Conservation (phyloP, 441 rosid species). For the Biscutella laevigata region DNA sequence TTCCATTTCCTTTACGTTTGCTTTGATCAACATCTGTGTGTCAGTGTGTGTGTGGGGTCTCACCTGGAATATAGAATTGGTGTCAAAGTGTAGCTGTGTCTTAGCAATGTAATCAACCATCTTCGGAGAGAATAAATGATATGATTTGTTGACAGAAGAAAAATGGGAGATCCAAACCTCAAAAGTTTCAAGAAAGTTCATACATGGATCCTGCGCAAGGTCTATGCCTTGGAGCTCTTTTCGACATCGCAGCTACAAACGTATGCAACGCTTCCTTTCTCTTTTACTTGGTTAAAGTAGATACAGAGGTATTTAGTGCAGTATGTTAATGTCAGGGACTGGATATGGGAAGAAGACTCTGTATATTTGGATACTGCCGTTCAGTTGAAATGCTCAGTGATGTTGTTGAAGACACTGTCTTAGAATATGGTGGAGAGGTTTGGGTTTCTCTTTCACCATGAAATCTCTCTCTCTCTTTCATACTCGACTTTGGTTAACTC, state of each 20-base stretch:
- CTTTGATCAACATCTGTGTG: neutral
- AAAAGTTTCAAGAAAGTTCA: slow-evolving; percentile 59
- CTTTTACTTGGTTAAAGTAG: neutral
- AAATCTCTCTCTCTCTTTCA: neutral
- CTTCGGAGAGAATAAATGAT: too few species aligned
- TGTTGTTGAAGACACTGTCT: slow-evolving; percentile 79
- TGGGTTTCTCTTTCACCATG: neutral
- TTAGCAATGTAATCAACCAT: too few species aligned
- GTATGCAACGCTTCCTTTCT: slow-evolving; percentile 28
- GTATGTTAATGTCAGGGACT: slow-evolving; percentile 48
- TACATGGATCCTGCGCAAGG: slow-evolving; percentile 85
- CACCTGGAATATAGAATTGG: neutral
- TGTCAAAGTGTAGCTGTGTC: neutral
- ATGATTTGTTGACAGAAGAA: slow-evolving; percentile 38
- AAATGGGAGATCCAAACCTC: slow-evolving; percentile 40
- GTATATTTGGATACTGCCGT: slow-evolving; percentile 87
- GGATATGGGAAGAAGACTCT: slow-evolving; percentile 79
- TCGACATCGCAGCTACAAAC: slow-evolving; percentile 85
- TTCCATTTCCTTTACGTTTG: neutral
- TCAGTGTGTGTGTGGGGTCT: too few species aligned
- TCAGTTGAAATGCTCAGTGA: slow-evolving; percentile 92
- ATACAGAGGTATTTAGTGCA: neutral
- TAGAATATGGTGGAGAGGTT: slow-evolving; percentile 92
- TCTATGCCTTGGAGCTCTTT: slow-evolving; percentile 80
- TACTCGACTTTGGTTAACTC: too few species aligned